Conservation (phyloP, 345 rosid genomes). For the Noccaea bulbosa region DNA sequence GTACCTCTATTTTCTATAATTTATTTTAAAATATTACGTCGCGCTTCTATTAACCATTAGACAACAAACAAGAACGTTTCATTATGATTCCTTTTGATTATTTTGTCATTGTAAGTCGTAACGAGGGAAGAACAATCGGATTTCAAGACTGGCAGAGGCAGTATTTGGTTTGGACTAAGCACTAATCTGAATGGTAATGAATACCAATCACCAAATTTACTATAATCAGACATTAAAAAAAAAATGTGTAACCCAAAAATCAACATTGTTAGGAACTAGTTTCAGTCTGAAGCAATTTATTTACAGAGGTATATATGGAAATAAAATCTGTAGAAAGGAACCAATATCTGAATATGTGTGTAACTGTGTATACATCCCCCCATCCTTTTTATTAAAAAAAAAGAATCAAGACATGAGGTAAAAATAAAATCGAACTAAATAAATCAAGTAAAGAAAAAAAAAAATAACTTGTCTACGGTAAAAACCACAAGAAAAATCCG, state of each 20-base stretch:
- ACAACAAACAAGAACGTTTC: not conserved
- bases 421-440: conserved; percentile 22
- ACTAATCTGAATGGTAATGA: not conserved
- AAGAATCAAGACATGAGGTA: conserved; percentile 15
- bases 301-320: conserved; percentile 10
- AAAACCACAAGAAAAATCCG: conserved; percentile 43
- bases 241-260: not conserved
- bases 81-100: not conserved
- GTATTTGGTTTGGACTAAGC: too few relatives aligned
- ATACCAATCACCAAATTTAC: not conserved
- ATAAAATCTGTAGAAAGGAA: conserved; percentile 12
- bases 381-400: conserved; percentile 9
- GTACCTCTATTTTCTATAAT: not conserved
- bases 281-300: conserved; percentile 12
- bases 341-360: conserved; percentile 23
- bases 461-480: conserved; percentile 25
- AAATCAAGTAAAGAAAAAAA: conserved; percentile 2
- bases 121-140: not conserved
- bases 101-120: not conserved
- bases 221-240: not conserved
- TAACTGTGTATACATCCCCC: conserved; percentile 1
- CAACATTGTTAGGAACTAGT: conserved; percentile 10
- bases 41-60: not conserved
- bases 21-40: not conserved
- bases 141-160: not conserved